These are phyloP conservation scores for Thuja plicata DNA, from an alignment of 83 land plant species.

Conservation along the genomic window DNA sequence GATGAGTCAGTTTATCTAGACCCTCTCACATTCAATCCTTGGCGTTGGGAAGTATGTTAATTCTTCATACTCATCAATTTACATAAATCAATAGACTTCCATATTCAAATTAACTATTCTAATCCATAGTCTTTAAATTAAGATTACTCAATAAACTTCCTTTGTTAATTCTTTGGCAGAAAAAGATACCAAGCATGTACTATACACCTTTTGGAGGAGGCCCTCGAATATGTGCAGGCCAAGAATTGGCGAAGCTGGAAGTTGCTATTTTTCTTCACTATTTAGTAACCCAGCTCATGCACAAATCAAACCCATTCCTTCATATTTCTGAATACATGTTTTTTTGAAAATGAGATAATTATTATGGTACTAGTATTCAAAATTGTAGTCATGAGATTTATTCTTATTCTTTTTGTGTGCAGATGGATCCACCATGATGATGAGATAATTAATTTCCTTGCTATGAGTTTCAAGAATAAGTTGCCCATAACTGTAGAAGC, in stretches of 20 bases:
- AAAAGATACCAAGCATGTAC: background rate
- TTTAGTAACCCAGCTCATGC: background rate
- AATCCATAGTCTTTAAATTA: background rate
- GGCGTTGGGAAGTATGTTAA: conserved; percentile 2
- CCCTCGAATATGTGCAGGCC: background rate
- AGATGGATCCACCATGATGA: background rate
- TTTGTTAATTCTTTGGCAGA: background rate
- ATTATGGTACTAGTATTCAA: background rate
- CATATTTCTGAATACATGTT: background rate
- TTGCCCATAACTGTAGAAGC: background rate
- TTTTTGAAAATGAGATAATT: background rate
- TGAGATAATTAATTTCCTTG: background rate
- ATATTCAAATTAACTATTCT: too few species aligned
- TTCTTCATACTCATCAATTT: background rate
- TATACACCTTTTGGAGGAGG: conserved; percentile 4
- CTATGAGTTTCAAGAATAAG: background rate
- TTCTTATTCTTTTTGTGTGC: background rate
- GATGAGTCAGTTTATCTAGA: background rate
- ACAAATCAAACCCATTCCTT: background rate
- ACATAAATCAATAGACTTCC: background rate
- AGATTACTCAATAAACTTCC: background rate
- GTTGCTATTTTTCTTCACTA: background rate
- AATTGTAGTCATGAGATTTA: background rate
- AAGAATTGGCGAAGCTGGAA: background rate
- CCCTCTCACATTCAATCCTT: conserved; percentile 1